Percentiles rank a stretch among this genome's conserved stretches.
Conservation (phyloP, 202 grass and related monocot genomes). For the Brachypodium distachyon region DNA sequence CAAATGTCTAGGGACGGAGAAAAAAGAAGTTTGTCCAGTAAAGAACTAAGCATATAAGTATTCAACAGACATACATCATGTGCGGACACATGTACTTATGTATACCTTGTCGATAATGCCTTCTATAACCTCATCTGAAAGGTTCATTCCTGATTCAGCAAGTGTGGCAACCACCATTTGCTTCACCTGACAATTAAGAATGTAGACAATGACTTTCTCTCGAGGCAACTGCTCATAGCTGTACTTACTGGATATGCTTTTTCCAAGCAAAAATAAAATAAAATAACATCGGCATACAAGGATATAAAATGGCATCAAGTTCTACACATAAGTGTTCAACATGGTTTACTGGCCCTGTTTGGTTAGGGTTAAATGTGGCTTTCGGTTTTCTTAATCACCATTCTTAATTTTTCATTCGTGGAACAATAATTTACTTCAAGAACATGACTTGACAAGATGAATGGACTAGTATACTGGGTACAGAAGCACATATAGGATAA, state of each 20-base stretch:
- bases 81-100: too few species aligned
- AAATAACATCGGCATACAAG: neutral
- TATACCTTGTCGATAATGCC: slow-evolving; percentile 93
- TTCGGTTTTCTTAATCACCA: neutral
- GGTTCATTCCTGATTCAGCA: slow-evolving; percentile 75
- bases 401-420: neutral
- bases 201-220: neutral
- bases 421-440: neutral
- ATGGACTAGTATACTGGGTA: neutral
- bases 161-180: slow-evolving; percentile 96
- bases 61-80: too few species aligned
- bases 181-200: slow-evolving; percentile 65
- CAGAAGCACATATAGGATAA: neutral
- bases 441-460: neutral
- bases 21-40: neutral
- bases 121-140: slow-evolving; percentile 13
- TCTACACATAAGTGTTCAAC: neutral
- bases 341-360: too few species aligned
- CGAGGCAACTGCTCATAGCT: too few species aligned
- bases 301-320: neutral
- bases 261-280: neutral
- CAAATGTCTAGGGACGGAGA: slow-evolving; percentile 47
- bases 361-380: too few species aligned
- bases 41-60: too few species aligned
- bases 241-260: neutral